Evolutionary conservation across 805 yeast species (phyloP), one percentile per base, ranked within the genome.

Genomic region (Yarrowia bubula): DNA sequence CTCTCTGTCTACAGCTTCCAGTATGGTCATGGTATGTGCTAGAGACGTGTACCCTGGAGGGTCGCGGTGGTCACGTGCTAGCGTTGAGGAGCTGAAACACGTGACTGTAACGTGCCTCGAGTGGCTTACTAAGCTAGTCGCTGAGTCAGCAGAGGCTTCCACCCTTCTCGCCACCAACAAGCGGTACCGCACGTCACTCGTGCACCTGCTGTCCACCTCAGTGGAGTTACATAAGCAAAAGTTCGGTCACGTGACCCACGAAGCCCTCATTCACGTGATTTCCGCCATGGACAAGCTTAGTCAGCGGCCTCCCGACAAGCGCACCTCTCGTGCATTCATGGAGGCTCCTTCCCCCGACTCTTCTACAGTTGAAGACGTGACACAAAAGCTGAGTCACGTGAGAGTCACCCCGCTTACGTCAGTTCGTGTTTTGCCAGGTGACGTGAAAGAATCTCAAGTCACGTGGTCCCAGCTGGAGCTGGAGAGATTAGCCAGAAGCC

Each of bases 381-480:
- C 60, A n/a, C 35, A 51, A 4, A 22, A 51, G 11, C 22, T 51
- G 44, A 38, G 60, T 22, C 44, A 51, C 37, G 60, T 51, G 44
- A 51, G n/a, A 9, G 60, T 51, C 37, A 38, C 41, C 1, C 13
- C 8, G 9, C 61, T 47, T 6, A n/a, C 37, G 1, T 22, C 47
- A 39, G 47, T 47, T 41, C 8, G 47, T 38, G 1, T 18, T 38
- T 11, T 46, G 47, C 10, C 46, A 55, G 9, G n/a, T n/a, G 15
- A 11, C 3, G 33, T 5, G 13, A 38, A 46, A 1, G 42, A 28
- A 10, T 10, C 22, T 7, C 17, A 55, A 4, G 61, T 55, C 31
- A 39, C 61, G 4, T 55, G 61, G 61, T 55, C 61, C 0, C n/a
- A 55, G 15, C 38, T 55, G 38, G 61, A 55, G 38, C 47, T 55